Evolutionary conservation across 768 basidiomycete species (phyloP).

Genomic region (Antrodiella citrinella): DNA sequence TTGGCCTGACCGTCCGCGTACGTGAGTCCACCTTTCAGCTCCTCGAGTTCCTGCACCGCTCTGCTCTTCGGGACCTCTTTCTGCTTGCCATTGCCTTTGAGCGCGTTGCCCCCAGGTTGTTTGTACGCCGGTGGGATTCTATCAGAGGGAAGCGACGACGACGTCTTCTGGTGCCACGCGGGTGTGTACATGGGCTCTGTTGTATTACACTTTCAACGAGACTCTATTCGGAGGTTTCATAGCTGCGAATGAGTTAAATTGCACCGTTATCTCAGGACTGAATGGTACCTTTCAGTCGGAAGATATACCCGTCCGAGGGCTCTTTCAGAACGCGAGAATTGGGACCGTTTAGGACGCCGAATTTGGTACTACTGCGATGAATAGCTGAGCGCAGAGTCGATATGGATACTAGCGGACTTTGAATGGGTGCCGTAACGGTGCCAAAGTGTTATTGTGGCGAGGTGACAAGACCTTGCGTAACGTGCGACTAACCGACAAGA

Average conservation of each 20-base stretch:
- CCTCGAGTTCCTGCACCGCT: constrained; percentile 40
- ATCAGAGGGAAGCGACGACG: constrained; percentile 49
- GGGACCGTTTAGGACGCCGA: neutral
- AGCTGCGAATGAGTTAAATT: neutral
- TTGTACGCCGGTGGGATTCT: constrained; percentile 32
- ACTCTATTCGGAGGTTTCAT: neutral
- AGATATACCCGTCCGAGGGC: neutral
- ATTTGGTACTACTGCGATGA: neutral
- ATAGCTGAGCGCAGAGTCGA: too few species aligned
- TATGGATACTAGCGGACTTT: too few species aligned
- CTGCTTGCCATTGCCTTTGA: constrained; percentile 28
- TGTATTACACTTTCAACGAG: too few species aligned
- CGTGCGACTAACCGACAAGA: too few species aligned
- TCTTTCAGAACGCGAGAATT: too few species aligned
- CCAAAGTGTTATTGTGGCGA: too few species aligned
- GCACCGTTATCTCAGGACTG: neutral
- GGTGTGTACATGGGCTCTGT: too few species aligned
- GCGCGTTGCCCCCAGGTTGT: constrained; percentile 24
- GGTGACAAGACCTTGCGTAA: too few species aligned
- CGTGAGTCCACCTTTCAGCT: constrained; percentile 33
- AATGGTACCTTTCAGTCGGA: neutral
- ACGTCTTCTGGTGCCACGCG: constrained; percentile 28
- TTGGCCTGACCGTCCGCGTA: constrained; percentile 15
- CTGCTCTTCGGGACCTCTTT: constrained; percentile 35
- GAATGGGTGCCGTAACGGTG: too few species aligned